A percentile compares a stretch with the other conserved stretches of the same genome.
These are phyloP conservation scores for Actinomortierella ambigua DNA, from an alignment of 371 early-diverging fungal species.

Conservation along the genomic window DNA sequence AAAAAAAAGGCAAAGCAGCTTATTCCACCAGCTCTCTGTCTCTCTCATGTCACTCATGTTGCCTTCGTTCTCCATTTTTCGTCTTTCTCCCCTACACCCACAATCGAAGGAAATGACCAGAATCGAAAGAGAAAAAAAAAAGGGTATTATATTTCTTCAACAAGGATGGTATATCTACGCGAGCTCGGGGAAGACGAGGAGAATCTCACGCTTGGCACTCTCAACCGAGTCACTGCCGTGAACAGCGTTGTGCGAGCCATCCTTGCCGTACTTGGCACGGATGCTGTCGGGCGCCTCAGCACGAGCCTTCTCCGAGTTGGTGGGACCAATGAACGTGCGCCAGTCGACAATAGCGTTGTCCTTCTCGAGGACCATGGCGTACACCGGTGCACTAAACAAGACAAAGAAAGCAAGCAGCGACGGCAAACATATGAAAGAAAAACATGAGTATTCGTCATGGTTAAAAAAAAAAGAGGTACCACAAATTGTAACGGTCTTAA, in stretches of 20 bases:
- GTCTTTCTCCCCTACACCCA: too few species aligned
- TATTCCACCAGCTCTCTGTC: too few species aligned
- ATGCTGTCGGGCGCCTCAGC: slow-evolving; percentile 62
- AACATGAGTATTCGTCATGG: slow-evolving; percentile 23
- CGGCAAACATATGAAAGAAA: background rate
- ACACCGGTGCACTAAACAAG: slow-evolving; percentile 67
- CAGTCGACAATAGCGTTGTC: slow-evolving; percentile 68
- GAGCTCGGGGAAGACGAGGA: slow-evolving; percentile 53
- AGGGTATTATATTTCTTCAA: too few species aligned
- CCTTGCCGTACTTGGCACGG: slow-evolving; percentile 69
- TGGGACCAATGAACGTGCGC: slow-evolving; percentile 79
- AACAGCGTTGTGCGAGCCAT: slow-evolving; percentile 69
- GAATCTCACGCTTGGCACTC: slow-evolving; percentile 72
- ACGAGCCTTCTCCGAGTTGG: slow-evolving; percentile 71
- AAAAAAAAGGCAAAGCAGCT: too few species aligned
- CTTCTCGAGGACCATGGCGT: slow-evolving; percentile 73
- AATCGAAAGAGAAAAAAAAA: too few species aligned
- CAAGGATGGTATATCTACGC: too few species aligned
- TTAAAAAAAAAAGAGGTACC: slow-evolving; percentile 20
- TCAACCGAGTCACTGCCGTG: slow-evolving; percentile 76
- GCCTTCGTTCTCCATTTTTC: too few species aligned
- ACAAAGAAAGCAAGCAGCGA: background rate
- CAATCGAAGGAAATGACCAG: too few species aligned
- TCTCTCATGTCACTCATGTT: too few species aligned
- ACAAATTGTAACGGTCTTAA: slow-evolving; percentile 9